Percentiles rank a stretch among this genome's conserved stretches.
Evolutionary conservation across 192 early-diverging fungal genomes (phyloP).

Genomic region (Kappamyces sp.): DNA sequence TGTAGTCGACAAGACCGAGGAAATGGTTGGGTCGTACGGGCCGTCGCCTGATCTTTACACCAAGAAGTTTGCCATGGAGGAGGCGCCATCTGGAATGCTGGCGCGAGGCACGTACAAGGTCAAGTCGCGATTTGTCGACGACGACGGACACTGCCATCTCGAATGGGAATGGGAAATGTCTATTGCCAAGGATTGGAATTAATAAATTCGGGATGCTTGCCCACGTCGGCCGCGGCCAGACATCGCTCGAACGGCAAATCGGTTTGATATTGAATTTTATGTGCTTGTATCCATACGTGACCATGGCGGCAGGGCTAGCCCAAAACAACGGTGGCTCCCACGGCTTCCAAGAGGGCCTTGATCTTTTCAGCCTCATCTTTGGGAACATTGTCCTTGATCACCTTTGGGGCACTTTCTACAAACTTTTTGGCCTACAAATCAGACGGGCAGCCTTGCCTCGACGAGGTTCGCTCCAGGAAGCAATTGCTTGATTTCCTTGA

Average conservation of each 20-base stretch:
- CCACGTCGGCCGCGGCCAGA: not conserved
- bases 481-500: conserved; percentile 94
- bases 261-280: too few species aligned
- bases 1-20: conserved; percentile 83
- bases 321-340: conserved; percentile 89
- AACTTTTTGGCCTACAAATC: conserved; percentile 89
- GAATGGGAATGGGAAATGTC: conserved; percentile 57
- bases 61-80: conserved; percentile 66
- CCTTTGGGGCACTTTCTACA: conserved; percentile 95
- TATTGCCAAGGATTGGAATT: conserved; percentile 87
- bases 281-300: not conserved
- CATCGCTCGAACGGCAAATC: too few species aligned
- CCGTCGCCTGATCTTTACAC: conserved; percentile 46
- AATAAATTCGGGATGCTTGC: conserved; percentile 3
- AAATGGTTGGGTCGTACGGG: conserved; percentile 96
- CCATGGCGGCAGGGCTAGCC: conserved; percentile 55
- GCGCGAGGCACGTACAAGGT: conserved; percentile 89
- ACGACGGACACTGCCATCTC: conserved; percentile 70
- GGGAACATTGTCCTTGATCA: conserved; percentile 77
- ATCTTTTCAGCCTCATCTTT: conserved; percentile 99
- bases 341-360: conserved; percentile 86
- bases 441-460: conserved; percentile 49
- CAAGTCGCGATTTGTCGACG: conserved; percentile 90
- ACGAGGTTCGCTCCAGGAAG: conserved; percentile 91
- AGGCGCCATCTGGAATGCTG: conserved; percentile 87